Evolutionary conservation across 129 eudicot species (phyloP), one percentile per base, ranked within the genome.

Genomic region (Deinandra increscens): DNA sequence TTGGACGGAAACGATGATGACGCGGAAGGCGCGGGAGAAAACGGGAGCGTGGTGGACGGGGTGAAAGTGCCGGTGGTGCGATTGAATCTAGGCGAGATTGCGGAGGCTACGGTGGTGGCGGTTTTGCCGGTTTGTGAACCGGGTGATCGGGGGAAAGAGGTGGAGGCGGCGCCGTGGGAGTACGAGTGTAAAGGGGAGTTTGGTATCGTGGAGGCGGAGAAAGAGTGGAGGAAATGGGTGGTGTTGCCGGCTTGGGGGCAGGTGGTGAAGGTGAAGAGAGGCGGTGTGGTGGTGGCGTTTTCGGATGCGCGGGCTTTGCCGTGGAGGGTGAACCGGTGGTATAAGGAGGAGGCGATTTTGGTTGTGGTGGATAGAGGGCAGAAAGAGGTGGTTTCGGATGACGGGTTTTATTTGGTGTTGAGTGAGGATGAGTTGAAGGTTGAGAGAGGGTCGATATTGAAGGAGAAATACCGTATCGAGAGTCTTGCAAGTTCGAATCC

Each of bases 241-340:
- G 97, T 84, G 60, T 50, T 91, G 75, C 97, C 97, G 0, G 82
- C 83, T n/a, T 91, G 97, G 97, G 70, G 42, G 26, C 96, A 93
- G 0, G 78, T 91, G 49, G 83, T 77, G 43, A 80, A 60, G 49
- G 19, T 91, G 84, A 77, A 74, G 70, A 78, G 74, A 36, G 90
- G 94, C 2, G 96, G 94, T 33, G 96, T 91, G 17, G 97, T 71
- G 62, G 96, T 91, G 74, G 75, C 78, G 4, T 91, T 88, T 76
- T 39, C 81, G 0, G 87, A 85, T 45, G 97, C 96, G 4, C 71
- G 81, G 67, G 96, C 75, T 1, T 73, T 91, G 81, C 97, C 97
- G 6, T 88, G 94, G 96, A 79, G 77, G 80, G 84, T 69, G 15
- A 91, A 88, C 41, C 82, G 81, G 85, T 80, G 75, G 87, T 82